Conservation (phyloP, 148 eudicot genomes). For the Talinum fruticosum region DNA sequence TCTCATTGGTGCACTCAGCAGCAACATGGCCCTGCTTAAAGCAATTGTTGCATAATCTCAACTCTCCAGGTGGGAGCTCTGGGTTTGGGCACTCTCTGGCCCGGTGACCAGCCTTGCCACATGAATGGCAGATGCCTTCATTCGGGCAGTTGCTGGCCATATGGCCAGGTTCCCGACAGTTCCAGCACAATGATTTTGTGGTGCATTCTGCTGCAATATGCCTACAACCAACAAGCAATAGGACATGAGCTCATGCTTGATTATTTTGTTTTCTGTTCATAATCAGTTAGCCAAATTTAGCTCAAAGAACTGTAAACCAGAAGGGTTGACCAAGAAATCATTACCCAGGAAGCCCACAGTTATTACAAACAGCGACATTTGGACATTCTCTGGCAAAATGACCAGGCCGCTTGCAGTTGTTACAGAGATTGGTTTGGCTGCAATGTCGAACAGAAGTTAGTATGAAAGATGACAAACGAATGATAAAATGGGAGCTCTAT, state of each 20-base stretch:
- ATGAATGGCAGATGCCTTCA: slow-evolving; percentile 93
- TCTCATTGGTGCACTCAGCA: slow-evolving; percentile 83
- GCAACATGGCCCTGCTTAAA: slow-evolving; percentile 86
- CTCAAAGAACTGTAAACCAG: neutral
- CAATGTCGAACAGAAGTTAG: too few relatives aligned
- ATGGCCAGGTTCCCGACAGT: slow-evolving; percentile 94
- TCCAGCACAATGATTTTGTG: slow-evolving; percentile 89
- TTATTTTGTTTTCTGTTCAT: neutral
- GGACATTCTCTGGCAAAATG: slow-evolving; percentile 57
- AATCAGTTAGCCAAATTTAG: neutral
- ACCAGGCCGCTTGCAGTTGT: slow-evolving; percentile 54
- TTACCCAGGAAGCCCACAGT: slow-evolving; percentile 61
- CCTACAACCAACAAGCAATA: slow-evolving; percentile 36
- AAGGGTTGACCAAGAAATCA: neutral
- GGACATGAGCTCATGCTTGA: neutral
- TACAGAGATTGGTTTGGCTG: slow-evolving; percentile 48
- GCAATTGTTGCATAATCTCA: slow-evolving; percentile 94
- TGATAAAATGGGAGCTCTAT: too few relatives aligned
- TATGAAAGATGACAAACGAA: too few relatives aligned
- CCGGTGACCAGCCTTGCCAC: slow-evolving; percentile 96
- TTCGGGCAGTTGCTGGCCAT: slow-evolving; percentile 84
- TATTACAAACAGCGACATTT: slow-evolving; percentile 53
- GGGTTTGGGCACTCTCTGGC: slow-evolving; percentile 66
- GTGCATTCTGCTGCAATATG: slow-evolving; percentile 90
- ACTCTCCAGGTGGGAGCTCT: slow-evolving; percentile 71